Base-by-base conservation (phyloP, 2,329 filamentous ascomycete genomes). In the Aspergillus aculeatus region DNA sequence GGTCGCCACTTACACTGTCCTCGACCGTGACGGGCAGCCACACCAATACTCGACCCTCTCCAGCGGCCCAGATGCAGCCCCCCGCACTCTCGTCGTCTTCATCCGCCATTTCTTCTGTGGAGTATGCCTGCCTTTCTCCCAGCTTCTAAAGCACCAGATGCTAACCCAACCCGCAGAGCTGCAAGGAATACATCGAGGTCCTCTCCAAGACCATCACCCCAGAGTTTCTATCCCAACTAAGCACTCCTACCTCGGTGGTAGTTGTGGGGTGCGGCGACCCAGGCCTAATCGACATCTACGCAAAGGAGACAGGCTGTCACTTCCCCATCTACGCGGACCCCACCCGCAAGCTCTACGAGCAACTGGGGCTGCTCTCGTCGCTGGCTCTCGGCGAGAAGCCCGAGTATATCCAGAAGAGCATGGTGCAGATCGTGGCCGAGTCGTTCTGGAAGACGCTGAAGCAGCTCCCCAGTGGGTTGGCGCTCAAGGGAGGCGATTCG, bases 241-340 rank as follows among this genome's bases (percentile, higher is more conserved):
- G 82, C 77, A 62, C 74, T 64, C 58, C 80, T 65, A 89, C 88
- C 32, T 86, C 84, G 65, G 83, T 94, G 66, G 82, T 84, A 58
- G 82, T 93, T 55, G 80, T 94, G 61, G 90, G 90, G 50, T 92
- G 89, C 73, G 90, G 90, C 57, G 82, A 86, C 56, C 86, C 87
- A 0, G 79, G 80, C 23, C 78, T 92, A 31, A 92, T 93, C 67
- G 78, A 85, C 61, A 83, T 84, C 77, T 92, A 93, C 76, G 78
- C 80, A 19, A 71, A 81, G 23, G 81, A 84, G 56, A 89, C 89
- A 0, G 72, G 73, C n/a, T 91, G 88, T 67, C 82, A 83, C 1
- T 93, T 88, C 76, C 86, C 87, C n/a, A 83, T 93, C 59, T 93
- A 90, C 77, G 85, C 89, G n/a, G 90, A 93, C 70, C 89, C 89